Conservation (phyloP, 2,329 filamentous ascomycete genomes). For the Epicoccum nigrum region DNA sequence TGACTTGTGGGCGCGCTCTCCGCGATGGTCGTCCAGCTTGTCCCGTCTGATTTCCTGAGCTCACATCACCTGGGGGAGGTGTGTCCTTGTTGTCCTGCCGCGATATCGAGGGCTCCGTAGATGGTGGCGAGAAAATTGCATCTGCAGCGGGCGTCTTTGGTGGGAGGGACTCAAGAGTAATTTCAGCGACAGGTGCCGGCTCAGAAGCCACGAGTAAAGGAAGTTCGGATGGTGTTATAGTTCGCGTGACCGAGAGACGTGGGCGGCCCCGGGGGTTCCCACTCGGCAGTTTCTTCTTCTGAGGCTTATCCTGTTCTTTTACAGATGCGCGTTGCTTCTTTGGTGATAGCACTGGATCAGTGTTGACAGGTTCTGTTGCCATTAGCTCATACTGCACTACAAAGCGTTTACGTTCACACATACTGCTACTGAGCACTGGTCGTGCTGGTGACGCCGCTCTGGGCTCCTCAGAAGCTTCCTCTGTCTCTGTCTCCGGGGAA, state of each 20-base stretch:
- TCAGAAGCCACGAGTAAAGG: conserved; percentile 29
- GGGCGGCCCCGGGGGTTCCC: conserved; percentile 30
- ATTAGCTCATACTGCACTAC: conserved; percentile 24
- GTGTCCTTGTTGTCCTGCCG: conserved; percentile 50
- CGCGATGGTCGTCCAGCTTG: conserved; percentile 50
- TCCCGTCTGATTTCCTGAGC: conserved; percentile 40
- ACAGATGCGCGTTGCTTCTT: conserved; percentile 45
- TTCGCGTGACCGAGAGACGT: conserved; percentile 36
- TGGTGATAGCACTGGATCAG: conserved; percentile 52
- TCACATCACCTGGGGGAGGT: conserved; percentile 51
- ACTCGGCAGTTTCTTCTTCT: conserved; percentile 33
- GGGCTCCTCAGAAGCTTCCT: conserved; percentile 22
- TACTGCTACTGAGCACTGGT: conserved; percentile 53
- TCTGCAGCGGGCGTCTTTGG: conserved; percentile 48
- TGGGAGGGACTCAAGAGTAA: conserved; percentile 45
- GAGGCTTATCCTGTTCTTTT: conserved; percentile 34
- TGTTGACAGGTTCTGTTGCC: conserved; percentile 57
- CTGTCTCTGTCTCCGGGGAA: conserved; percentile 26
- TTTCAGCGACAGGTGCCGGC: conserved; percentile 34
- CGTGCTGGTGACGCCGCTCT: conserved; percentile 32
- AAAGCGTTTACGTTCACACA: conserved; percentile 23
- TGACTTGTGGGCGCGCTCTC: conserved; percentile 54
- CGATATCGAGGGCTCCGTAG: conserved; percentile 50
- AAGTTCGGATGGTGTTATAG: conserved; percentile 26
- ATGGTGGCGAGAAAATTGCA: conserved; percentile 53